Conservation (phyloP, 2,329 filamentous ascomycete genomes). For the Neoscytalidium dimidiatum region DNA sequence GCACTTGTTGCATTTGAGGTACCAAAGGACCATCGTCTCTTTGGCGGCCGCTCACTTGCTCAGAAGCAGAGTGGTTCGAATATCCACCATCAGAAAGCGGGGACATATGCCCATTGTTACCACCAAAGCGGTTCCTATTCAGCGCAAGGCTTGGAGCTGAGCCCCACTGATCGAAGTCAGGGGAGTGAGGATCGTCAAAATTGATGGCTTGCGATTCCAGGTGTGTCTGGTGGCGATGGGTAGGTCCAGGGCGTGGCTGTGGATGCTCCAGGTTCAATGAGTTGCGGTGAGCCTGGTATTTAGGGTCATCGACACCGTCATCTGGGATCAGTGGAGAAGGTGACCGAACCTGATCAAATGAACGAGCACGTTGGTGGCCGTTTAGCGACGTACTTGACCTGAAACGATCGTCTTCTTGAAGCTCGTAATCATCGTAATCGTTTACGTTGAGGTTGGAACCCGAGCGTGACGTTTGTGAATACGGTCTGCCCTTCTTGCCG, state of each 20-base stretch:
- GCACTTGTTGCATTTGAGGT: slow-evolving; percentile 35
- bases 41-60: slow-evolving; percentile 45
- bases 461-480: slow-evolving; percentile 71
- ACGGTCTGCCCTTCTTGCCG: slow-evolving; percentile 64
- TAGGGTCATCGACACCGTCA: slow-evolving; percentile 60
- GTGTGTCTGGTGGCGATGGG: slow-evolving; percentile 71
- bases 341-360: slow-evolving; percentile 33
- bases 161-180: slow-evolving; percentile 52
- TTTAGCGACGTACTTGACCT: slow-evolving; percentile 42
- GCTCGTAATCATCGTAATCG: slow-evolving; percentile 63
- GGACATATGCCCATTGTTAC: slow-evolving; percentile 34
- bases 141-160: slow-evolving; percentile 45
- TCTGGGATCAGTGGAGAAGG: slow-evolving; percentile 58
- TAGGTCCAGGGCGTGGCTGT: slow-evolving; percentile 73
- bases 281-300: slow-evolving; percentile 80
- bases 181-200: slow-evolving; percentile 51
- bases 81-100: slow-evolving; percentile 42
- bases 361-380: slow-evolving; percentile 12
- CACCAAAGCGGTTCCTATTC: slow-evolving; percentile 40
- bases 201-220: slow-evolving; percentile 73
- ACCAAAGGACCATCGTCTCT: slow-evolving; percentile 61
- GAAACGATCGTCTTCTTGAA: slow-evolving; percentile 60
- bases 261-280: slow-evolving; percentile 79
- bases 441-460: slow-evolving; percentile 70
- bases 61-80: slow-evolving; percentile 39